phyloP scores from a whole-genome alignment of 202 grass and related monocot genomes.

The Sporobolus alterniflorus region DNA sequence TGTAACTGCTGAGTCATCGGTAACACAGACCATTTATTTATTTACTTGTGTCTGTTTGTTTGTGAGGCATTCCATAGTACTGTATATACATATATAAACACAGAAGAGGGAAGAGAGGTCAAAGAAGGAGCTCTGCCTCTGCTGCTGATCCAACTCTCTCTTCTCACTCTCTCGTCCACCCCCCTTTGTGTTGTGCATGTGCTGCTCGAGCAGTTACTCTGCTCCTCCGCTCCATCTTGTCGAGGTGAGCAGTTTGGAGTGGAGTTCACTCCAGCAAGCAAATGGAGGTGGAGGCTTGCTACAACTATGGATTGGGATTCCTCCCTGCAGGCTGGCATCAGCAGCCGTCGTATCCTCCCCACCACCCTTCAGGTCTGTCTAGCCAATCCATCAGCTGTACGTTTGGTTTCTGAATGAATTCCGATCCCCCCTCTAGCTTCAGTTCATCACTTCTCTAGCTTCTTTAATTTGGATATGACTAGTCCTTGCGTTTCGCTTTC shows the following conservation, averaged over 20 bases:
- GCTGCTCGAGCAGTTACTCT: slow-evolving; percentile 13
- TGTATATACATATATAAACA: slow-evolving; percentile 25
- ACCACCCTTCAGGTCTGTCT: slow-evolving; percentile 37
- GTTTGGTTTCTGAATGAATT: slow-evolving; percentile 18
- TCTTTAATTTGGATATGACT: no score
- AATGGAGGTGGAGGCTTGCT: slow-evolving; percentile 58
- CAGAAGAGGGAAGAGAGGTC: neutral
- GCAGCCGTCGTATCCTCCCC: slow-evolving; percentile 22
- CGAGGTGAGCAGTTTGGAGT: slow-evolving; percentile 10
- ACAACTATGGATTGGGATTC: slow-evolving; percentile 51
- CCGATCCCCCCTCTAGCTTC: neutral
- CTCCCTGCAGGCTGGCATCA: slow-evolving; percentile 39
- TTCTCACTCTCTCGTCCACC: neutral
- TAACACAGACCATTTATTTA: neutral
- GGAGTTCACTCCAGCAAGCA: neutral
- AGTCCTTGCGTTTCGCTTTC: slow-evolving; percentile 3
- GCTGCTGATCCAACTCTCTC: neutral
- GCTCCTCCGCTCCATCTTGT: neutral
- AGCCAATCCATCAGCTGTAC: neutral
- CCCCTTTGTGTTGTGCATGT: slow-evolving; percentile 40
- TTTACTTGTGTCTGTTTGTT: slow-evolving; percentile 1
- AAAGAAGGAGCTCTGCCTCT: slow-evolving; percentile 21
- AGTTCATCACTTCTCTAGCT: neutral
- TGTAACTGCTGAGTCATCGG: slow-evolving; percentile 39
- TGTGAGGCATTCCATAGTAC: neutral